Percentiles rank a stretch among this genome's conserved stretches.
phyloP scores from a whole-genome alignment of 1,284 basidiomycete genomes.

The Cutaneotrichosporon curvatum region DNA sequence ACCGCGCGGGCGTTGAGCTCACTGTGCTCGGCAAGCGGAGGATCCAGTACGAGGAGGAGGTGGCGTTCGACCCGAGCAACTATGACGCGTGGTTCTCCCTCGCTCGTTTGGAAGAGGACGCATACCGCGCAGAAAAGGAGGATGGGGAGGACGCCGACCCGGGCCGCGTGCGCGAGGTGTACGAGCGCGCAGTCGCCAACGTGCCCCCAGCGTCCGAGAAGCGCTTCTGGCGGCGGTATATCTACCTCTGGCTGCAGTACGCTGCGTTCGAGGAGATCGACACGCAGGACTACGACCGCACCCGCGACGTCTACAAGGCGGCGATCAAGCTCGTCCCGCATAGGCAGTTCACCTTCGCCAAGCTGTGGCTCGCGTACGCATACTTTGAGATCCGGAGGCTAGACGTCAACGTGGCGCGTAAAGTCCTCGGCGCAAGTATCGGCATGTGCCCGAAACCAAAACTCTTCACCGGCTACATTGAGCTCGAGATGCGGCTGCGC shows the following conservation, averaged over 20 bases:
- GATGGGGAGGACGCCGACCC: slow-evolving; percentile 58
- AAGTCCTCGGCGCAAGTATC: slow-evolving; percentile 81
- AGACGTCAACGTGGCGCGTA: slow-evolving; percentile 76
- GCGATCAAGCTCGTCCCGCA: slow-evolving; percentile 85
- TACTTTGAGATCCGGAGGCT: slow-evolving; percentile 84
- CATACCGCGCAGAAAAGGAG: slow-evolving; percentile 64
- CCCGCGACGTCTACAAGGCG: slow-evolving; percentile 87
- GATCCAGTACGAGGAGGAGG: slow-evolving; percentile 95
- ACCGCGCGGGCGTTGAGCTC: slow-evolving; percentile 75
- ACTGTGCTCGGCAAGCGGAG: slow-evolving; percentile 93
- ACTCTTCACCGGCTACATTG: slow-evolving; percentile 88
- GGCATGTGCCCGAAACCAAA: slow-evolving; percentile 95
- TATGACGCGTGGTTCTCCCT: slow-evolving; percentile 99
- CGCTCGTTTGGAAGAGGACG: slow-evolving; percentile 83
- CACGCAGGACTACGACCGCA: slow-evolving; percentile 76
- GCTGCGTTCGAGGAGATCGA: slow-evolving; percentile 97
- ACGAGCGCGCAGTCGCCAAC: slow-evolving; percentile 93
- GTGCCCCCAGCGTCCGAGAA: slow-evolving; percentile 66
- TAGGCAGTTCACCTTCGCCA: slow-evolving; percentile 94
- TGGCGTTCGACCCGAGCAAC: slow-evolving; percentile 78
- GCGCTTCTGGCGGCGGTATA: slow-evolving; percentile 84
- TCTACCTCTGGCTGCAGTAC: slow-evolving; percentile 84
- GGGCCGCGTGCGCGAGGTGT: slow-evolving; percentile 76
- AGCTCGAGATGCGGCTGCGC: slow-evolving; percentile 63
- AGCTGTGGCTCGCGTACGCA: slow-evolving; percentile 85